Conservation (phyloP, 371 early-diverging fungal genomes). For the Mucor lusitanicus region DNA sequence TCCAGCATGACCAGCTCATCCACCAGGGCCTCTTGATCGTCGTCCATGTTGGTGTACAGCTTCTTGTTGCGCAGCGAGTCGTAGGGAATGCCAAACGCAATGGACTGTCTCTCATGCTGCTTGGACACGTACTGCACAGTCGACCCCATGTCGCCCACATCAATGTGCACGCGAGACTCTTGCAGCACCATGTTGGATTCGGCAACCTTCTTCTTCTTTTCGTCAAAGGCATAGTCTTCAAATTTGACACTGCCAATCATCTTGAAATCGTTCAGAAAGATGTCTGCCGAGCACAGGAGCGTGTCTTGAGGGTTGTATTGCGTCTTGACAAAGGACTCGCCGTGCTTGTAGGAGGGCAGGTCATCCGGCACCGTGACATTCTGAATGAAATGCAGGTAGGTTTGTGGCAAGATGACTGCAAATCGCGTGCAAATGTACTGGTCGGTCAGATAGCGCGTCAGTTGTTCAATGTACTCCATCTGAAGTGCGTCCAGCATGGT, state of each 20-base stretch:
- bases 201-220: conserved; percentile 51
- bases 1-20: conserved; percentile 71
- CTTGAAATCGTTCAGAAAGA: conserved; percentile 57
- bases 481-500: conserved; percentile 73
- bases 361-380: conserved; percentile 78
- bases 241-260: conserved; percentile 62
- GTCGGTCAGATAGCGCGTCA: conserved; percentile 60
- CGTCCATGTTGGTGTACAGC: conserved; percentile 8
- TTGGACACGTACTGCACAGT: conserved; percentile 61
- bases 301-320: conserved; percentile 67
- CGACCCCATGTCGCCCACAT: conserved; percentile 48
- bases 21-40: conserved; percentile 27
- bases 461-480: conserved; percentile 64
- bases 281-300: conserved; percentile 69
- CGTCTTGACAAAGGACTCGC: conserved; percentile 54
- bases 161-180: conserved; percentile 63
- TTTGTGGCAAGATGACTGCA: conserved; percentile 59
- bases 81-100: conserved; percentile 68
- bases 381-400: conserved; percentile 76
- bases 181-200: conserved; percentile 55
- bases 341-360: conserved; percentile 55
- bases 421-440: conserved; percentile 56
- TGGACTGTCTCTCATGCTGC: conserved; percentile 28
- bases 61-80: conserved; percentile 39
- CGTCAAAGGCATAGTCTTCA: conserved; percentile 61